phyloP scores from a whole-genome alignment of 1,139 yeast genomes.

The Kluyveromyces sp. region DNA sequence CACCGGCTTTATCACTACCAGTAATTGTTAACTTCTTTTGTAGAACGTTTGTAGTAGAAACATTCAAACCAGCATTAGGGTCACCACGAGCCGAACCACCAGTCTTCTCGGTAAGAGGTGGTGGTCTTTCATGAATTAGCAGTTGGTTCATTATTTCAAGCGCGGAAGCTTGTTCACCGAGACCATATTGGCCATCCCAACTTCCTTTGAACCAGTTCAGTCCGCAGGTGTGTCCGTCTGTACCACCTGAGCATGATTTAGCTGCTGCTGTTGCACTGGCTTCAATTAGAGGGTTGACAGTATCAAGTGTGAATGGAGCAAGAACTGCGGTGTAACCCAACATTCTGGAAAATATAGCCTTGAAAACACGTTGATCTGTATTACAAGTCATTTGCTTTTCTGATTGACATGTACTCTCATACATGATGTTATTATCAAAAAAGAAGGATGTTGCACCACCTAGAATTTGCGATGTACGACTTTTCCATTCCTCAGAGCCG shows the following conservation, averaged over 20 bases:
- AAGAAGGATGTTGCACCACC: slow-evolving; percentile 54
- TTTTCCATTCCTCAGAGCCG: slow-evolving; percentile 58
- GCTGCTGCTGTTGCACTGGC: slow-evolving; percentile 77
- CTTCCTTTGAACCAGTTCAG: slow-evolving; percentile 59
- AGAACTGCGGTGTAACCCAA: slow-evolving; percentile 67
- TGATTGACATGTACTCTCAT: slow-evolving; percentile 76
- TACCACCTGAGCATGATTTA: slow-evolving; percentile 74
- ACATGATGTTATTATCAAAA: slow-evolving; percentile 50
- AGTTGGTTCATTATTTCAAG: slow-evolving; percentile 55
- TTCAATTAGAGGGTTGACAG: slow-evolving; percentile 45
- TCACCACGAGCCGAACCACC: slow-evolving; percentile 45
- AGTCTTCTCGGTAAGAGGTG: slow-evolving; percentile 36
- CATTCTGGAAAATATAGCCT: slow-evolving; percentile 72
- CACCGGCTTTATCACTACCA: slow-evolving; percentile 72
- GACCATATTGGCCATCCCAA: slow-evolving; percentile 65
- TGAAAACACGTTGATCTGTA: slow-evolving; percentile 85
- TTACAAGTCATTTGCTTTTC: slow-evolving; percentile 46
- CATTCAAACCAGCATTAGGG: slow-evolving; percentile 36
- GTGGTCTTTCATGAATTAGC: slow-evolving; percentile 32
- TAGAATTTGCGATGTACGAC: slow-evolving; percentile 47
- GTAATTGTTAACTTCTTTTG: slow-evolving; percentile 42
- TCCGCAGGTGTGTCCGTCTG: slow-evolving; percentile 88
- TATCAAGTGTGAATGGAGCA: slow-evolving; percentile 53
- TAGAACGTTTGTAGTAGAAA: slow-evolving; percentile 29
- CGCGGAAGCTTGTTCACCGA: slow-evolving; percentile 76